Conservation (phyloP, 495 filamentous ascomycete genomes). For the Penicillium arizonense region DNA sequence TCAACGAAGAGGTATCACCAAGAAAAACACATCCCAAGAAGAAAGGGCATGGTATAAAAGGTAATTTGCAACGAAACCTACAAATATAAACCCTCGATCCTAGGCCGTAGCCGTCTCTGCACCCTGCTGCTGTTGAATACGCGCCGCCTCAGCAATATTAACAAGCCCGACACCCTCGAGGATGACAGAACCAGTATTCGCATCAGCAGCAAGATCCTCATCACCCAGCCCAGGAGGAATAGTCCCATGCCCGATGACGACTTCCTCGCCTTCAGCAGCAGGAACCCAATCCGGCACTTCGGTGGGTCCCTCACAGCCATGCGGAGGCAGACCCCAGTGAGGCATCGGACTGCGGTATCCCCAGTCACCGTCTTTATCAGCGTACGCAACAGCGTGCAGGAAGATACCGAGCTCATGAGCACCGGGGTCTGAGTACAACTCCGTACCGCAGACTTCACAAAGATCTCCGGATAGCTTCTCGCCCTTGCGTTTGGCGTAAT, state of each 20-base stretch:
- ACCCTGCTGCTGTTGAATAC: neutral
- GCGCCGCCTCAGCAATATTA: constrained; percentile 11
- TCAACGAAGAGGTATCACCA: constrained; percentile 7
- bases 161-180: constrained; percentile 21
- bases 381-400: constrained; percentile 87
- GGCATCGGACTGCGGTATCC: constrained; percentile 83
- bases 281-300: constrained; percentile 47
- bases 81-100: neutral
- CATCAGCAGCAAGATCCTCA: constrained; percentile 13
- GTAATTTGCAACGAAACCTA: neutral
- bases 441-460: constrained; percentile 80
- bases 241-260: constrained; percentile 35
- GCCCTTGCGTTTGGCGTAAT: constrained; percentile 73
- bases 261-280: constrained; percentile 33
- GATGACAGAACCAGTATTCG: constrained; percentile 12
- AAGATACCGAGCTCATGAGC: constrained; percentile 88
- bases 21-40: neutral
- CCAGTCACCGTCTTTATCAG: constrained; percentile 78
- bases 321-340: constrained; percentile 78
- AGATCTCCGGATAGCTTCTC: constrained; percentile 87
- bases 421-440: constrained; percentile 89
- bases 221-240: constrained; percentile 27
- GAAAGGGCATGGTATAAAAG: neutral
- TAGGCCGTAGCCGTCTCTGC: neutral
- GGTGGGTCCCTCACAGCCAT: constrained; percentile 55